Conservation (phyloP, 108 stramenopile genomes). For the Stephanodiscus minutulus region DNA sequence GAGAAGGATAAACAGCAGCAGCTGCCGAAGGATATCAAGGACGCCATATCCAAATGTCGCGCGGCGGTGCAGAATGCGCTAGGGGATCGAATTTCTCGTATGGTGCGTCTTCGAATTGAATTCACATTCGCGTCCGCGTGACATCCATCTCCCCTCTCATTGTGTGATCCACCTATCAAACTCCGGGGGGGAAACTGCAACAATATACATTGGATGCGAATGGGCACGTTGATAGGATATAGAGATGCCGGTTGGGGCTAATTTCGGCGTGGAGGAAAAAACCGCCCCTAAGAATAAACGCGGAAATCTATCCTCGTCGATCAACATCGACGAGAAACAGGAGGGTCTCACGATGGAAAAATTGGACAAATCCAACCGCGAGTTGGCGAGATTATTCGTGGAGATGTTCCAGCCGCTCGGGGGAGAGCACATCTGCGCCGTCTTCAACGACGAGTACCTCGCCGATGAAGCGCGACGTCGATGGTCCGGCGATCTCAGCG, state of each 20-base stretch:
- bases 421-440: constrained; percentile 68
- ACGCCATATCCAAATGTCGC: constrained; percentile 78
- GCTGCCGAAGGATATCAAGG: constrained; percentile 81
- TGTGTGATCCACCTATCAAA: neutral
- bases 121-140: neutral
- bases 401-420: constrained; percentile 91
- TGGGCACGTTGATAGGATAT: constrained; percentile 55
- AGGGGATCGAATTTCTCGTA: constrained; percentile 58
- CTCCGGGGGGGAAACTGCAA: no score
- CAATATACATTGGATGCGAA: neutral
- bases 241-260: constrained; percentile 83
- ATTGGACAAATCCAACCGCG: constrained; percentile 80
- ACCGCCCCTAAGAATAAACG: constrained; percentile 32
- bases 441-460: constrained; percentile 63
- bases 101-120: constrained; percentile 12
- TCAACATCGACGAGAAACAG: constrained; percentile 16
- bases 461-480: constrained; percentile 64
- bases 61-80: constrained; percentile 73
- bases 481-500: constrained; percentile 72
- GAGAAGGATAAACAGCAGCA: constrained; percentile 29
- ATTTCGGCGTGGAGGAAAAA: constrained; percentile 83
- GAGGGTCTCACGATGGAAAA: constrained; percentile 53
- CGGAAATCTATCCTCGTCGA: constrained; percentile 30
- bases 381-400: constrained; percentile 81
- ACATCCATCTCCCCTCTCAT: neutral